phyloP scores from a whole-genome alignment of 106 monocot genomes.

The Apostasia ramifera region DNA sequence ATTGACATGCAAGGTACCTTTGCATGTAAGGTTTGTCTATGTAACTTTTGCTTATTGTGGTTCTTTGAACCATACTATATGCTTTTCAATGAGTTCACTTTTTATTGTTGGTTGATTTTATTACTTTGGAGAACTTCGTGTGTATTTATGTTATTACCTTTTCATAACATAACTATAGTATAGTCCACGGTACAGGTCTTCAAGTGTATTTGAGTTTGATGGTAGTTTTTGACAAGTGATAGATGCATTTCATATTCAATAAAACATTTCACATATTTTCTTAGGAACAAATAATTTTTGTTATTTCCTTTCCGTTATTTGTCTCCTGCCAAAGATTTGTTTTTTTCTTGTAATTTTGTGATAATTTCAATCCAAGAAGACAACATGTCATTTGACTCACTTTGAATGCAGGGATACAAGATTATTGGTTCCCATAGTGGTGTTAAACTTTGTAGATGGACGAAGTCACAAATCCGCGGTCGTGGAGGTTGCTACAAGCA shows the following conservation, averaged over 20 bases:
- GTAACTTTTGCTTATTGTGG: too few relatives aligned
- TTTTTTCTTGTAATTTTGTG: too few relatives aligned
- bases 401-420: slow-evolving; percentile 91
- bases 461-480: slow-evolving; percentile 94
- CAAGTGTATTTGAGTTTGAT: too few relatives aligned
- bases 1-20: too few relatives aligned
- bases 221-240: background rate
- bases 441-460: slow-evolving; percentile 97
- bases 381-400: too few relatives aligned
- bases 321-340: too few relatives aligned
- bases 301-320: background rate
- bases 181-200: too few relatives aligned
- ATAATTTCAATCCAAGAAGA: too few relatives aligned
- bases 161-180: too few relatives aligned
- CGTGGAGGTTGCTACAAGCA: slow-evolving; percentile 98
- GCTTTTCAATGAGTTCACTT: background rate
- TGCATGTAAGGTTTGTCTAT: too few relatives aligned
- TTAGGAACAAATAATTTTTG: background rate
- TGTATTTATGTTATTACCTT: background rate
- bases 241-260: background rate
- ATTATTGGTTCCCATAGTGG: slow-evolving; percentile 99
- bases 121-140: background rate
- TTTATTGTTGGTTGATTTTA: background rate
- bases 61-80: too few relatives aligned
- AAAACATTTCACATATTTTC: background rate